Conservation (phyloP, 176 grass and related monocot species). For the Triticum urartu region DNA sequence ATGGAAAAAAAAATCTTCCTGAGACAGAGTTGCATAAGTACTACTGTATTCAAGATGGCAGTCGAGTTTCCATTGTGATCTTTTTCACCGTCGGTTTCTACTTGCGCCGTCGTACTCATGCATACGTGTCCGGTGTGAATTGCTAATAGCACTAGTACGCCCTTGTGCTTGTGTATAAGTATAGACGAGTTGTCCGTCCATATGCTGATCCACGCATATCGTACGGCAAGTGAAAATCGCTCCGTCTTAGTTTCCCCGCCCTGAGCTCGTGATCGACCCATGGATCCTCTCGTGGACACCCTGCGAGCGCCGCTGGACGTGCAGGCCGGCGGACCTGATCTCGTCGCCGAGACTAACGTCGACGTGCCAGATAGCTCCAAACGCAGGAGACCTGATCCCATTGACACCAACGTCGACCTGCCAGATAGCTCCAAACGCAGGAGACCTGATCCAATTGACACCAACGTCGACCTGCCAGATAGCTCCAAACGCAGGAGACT, state of each 20-base stretch:
- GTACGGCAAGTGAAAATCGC: neutral
- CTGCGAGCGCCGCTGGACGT: neutral
- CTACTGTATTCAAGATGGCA: neutral
- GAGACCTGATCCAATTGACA: no score
- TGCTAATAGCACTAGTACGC: neutral
- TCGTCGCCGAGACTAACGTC: no score
- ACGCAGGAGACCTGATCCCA: no score
- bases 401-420: no score
- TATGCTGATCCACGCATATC: neutral
- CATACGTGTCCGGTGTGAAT: neutral
- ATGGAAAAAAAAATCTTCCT: no score
- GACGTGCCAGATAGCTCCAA: no score
- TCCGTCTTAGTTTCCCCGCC: neutral
- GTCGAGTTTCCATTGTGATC: neutral
- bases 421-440: no score
- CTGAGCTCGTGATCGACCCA: neutral
- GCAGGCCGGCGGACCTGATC: neutral
- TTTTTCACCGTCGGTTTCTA: no score
- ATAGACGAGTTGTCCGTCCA: neutral
- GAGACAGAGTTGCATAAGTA: neutral
- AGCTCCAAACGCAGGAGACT: no score
- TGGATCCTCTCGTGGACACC: neutral
- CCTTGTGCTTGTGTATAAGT: neutral
- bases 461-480: no score
- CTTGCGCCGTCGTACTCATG: no score